A percentile compares a stretch with the other conserved stretches of the same genome.
These are phyloP conservation scores for Allantophomopsis cytisporea DNA, from an alignment of 2,329 filamentous ascomycete genomes.

Conservation along the genomic window DNA sequence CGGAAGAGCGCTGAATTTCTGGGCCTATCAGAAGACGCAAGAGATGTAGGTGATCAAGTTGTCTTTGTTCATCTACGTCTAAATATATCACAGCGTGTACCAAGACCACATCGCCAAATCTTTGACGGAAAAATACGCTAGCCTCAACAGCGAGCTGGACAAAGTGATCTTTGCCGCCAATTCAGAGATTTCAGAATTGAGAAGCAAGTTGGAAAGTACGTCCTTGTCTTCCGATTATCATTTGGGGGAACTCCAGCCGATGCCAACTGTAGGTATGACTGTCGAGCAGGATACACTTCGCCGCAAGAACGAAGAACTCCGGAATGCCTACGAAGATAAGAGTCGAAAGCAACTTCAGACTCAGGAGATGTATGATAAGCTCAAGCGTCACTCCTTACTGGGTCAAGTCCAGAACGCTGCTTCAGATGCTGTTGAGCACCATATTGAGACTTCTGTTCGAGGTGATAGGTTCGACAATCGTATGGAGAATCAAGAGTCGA, in stretches of 20 bases:
- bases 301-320: constrained; percentile 60
- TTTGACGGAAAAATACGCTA: constrained; percentile 57
- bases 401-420: constrained; percentile 40
- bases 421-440: constrained; percentile 31
- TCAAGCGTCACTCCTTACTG: constrained; percentile 40
- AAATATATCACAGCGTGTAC: constrained; percentile 42
- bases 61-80: constrained; percentile 9
- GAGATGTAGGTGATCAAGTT: constrained; percentile 48
- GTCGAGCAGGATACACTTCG: constrained; percentile 48
- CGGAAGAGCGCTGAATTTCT: constrained; percentile 66
- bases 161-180: constrained; percentile 66
- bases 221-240: background rate
- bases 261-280: constrained; percentile 32
- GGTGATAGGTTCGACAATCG: constrained; percentile 13
- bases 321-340: constrained; percentile 55
- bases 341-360: constrained; percentile 53
- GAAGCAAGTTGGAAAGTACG: constrained; percentile 49
- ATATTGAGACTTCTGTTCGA: constrained; percentile 18
- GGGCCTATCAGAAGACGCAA: constrained; percentile 74
- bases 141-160: constrained; percentile 53
- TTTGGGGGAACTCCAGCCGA: too few relatives aligned
- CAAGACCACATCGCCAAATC: constrained; percentile 63
- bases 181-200: constrained; percentile 51
- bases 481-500: constrained; percentile 7
- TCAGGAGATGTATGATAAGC: constrained; percentile 49